Evolutionary conservation across 2,329 filamentous ascomycete genomes (phyloP), one percentile per base, ranked within the genome.

Genomic region (Fusarium falciforme): DNA sequence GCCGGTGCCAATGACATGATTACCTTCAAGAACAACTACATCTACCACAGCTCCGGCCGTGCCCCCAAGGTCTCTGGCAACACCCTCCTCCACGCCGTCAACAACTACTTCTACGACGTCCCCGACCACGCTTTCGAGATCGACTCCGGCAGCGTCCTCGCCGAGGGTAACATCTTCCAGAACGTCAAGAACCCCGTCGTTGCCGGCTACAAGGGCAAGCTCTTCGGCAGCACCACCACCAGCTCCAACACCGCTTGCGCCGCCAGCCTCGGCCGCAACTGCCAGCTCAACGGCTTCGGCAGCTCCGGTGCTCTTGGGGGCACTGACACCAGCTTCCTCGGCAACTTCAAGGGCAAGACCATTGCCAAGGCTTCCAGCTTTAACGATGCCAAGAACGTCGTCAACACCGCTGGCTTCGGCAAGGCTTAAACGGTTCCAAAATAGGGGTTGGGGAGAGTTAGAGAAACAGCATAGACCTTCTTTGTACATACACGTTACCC

Each of bases 51-150:
- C 58, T 87, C 84, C 14, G 89, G 89, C 66, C 88, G 89, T 62
- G 83, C 83, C 14, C 89, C 89, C 74, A 90, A 91, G 83, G 83
- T 91, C 25, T 84, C 84, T 22, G 88, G 88, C 79, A 89, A 89
- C 64, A 85, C 90, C 52, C 82, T 85, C 20, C 80, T 91, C 62
- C 89, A 91, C 80, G 87, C 87, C 47, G 87, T 90, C 79, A 91
- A 90, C 87, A 91, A 91, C 85, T 90, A 88, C 85, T 90, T 85
- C 83, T 84, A 88, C 78, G 84, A 86, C 77, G 87, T 86, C 80
- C 79, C 81, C 22, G 87, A 87, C 58, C 89, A 91, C 81, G 87
- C 88, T n/a, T 90, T 91, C 78, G 89, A 90, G 80, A 80, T 86
- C 57, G 83, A 83, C 61, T 57, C 78, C 7, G 85, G 84, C 47